Percentiles rank a stretch among this genome's conserved stretches.
These are phyloP conservation scores for Coniosporium tulheliwenetii DNA, from an alignment of 2,329 filamentous ascomycete genomes.

Conservation along the genomic window DNA sequence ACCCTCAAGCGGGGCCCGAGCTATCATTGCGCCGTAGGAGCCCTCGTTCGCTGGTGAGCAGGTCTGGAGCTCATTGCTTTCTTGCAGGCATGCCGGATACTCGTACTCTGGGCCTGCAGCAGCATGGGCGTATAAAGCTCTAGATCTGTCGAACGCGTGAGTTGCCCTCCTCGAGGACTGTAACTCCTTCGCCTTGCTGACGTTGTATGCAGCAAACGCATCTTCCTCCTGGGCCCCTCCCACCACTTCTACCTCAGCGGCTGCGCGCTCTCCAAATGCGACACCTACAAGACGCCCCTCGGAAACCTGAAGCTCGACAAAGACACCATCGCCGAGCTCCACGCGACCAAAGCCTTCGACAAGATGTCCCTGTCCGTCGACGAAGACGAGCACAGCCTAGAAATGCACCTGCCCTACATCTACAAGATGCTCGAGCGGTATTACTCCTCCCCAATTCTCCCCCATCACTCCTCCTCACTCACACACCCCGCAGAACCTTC, in stretches of 20 bases:
- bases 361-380: conserved; percentile 54
- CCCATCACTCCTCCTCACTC: conserved; percentile 5
- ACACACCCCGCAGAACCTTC: conserved; percentile 9
- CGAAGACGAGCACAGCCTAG: conserved; percentile 76
- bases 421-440: conserved; percentile 48
- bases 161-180: conserved; percentile 9
- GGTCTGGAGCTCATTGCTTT: conserved; percentile 13
- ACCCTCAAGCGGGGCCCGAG: conserved; percentile 58
- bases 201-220: conserved; percentile 45
- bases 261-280: conserved; percentile 61
- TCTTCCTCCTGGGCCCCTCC: conserved; percentile 87
- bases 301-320: conserved; percentile 54
- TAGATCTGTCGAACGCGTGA: conserved; percentile 64
- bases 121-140: conserved; percentile 83
- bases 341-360: conserved; percentile 39
- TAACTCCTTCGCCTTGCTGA: neutral
- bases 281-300: conserved; percentile 57
- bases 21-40: conserved; percentile 79
- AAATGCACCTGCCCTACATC: conserved; percentile 93
- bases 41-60: neutral
- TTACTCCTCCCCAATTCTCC: neutral
- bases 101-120: conserved; percentile 81
- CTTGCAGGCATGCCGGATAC: conserved; percentile 76
- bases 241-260: conserved; percentile 71
- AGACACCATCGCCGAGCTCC: conserved; percentile 35